Base-by-base conservation (phyloP, 345 rosid species). In the Carallia brachiata region DNA sequence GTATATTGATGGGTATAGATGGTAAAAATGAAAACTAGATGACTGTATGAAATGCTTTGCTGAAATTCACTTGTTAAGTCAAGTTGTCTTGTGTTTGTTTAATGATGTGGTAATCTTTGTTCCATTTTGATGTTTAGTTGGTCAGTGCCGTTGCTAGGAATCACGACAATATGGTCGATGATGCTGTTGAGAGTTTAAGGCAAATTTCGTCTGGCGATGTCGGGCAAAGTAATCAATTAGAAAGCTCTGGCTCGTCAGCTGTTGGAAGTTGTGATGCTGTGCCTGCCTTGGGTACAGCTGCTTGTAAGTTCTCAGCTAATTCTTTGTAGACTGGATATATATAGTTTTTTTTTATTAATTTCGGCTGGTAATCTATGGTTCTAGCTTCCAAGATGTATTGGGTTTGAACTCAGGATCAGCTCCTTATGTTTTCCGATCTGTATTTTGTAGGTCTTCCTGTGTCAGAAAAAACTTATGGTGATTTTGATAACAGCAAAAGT, bases 131-230 rank as follows among this genome's bases (percentile, higher is more conserved):
- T 16, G 53, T 65, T 50, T 74, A 83, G 89, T 69, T 75, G 65
- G 72, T 85, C 0, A 69, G 70, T 47, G 72, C 70, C 4, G 75
- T 75, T 66, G 55, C 78, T 10, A 71, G 79, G 40, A 55, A 79
- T 67, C 80, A 77, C 68, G 77, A 77, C 52, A 77, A 83, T 28
- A 81, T 68, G 69, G 69, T 79, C 66, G 89, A 85, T 64, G 84
- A 81, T 69, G 85, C 89, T 44, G 78, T 70, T 4, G 80, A 75
- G 68, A 66, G 82, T 18, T 73, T 85, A n/a, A 66, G 39, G 31
- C 62, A 65, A n/a, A 74, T 79, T 66, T 70, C 81, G 1, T 73
- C 71, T 3, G 6, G 69, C 57, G 52, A 63, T 60, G 62, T 23
- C 32, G 30, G 36, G 44, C 65, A 73, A 64, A 75, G 74, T 56